A percentile compares a stretch with the other conserved stretches of the same genome.
Evolutionary conservation across 192 early-diverging fungal genomes (phyloP).

Genomic region (Lunasporangiospora selenospora): DNA sequence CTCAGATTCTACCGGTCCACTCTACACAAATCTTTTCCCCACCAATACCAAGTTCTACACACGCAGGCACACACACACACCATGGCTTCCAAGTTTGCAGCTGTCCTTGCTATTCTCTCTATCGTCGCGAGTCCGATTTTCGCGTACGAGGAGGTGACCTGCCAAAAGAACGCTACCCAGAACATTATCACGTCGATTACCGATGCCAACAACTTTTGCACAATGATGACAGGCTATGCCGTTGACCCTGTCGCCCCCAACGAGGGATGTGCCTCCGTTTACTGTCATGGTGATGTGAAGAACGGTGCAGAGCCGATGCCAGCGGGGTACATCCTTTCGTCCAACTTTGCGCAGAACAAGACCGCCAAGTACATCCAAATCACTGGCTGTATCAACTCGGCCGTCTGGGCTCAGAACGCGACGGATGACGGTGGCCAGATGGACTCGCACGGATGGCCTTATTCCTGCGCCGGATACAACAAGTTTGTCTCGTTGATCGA

Average conservation of each 20-base stretch:
- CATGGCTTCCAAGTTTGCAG: too few species aligned
- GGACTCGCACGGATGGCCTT: constrained; percentile 48
- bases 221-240: constrained; percentile 12
- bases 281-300: constrained; percentile 3
- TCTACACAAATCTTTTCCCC: too few species aligned
- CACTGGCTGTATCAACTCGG: constrained; percentile 2
- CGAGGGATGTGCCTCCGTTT: constrained; percentile 10
- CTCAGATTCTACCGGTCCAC: too few species aligned
- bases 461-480: constrained; percentile 44
- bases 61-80: too few species aligned
- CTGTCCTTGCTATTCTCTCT: too few species aligned
- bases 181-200: constrained; percentile 1
- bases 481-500: constrained; percentile 57
- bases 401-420: constrained; percentile 33
- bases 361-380: constrained; percentile 6
- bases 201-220: constrained; percentile 3
- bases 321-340: neutral
- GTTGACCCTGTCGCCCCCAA: constrained; percentile 3
- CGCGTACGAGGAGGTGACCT: neutral
- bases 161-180: neutral
- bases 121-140: neutral
- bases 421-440: constrained; percentile 46
- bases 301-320: constrained; percentile 7
- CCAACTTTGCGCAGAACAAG: too few species aligned
- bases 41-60: too few species aligned